phyloP scores from a whole-genome alignment of 495 filamentous ascomycete species.

The Cercophora newfieldiana region DNA sequence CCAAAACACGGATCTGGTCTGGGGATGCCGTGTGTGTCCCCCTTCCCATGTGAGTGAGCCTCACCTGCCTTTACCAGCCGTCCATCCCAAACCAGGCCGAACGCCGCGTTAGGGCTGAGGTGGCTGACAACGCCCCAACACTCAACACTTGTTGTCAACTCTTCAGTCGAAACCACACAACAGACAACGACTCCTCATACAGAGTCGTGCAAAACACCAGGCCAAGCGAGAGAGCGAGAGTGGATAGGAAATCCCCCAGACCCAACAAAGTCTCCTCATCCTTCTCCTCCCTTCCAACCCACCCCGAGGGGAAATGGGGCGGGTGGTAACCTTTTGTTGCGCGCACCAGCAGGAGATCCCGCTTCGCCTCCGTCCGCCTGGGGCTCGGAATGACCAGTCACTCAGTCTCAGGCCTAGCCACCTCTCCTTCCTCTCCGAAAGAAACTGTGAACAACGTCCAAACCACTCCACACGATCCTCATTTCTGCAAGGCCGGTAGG shows the following conservation, averaged over 20 bases:
- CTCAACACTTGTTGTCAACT: not conserved
- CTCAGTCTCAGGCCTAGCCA: no score
- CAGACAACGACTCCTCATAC: not conserved
- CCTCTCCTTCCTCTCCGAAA: conserved; percentile 15
- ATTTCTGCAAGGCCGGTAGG: conserved; percentile 17
- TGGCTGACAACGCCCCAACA: not conserved
- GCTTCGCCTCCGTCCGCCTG: conserved; percentile 11
- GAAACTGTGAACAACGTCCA: not conserved
- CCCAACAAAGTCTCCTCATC: not conserved
- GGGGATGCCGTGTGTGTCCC: conserved; percentile 27
- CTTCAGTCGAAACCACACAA: not conserved
- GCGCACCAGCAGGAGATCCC: conserved; percentile 1
- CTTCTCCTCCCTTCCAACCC: not conserved
- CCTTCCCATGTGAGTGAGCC: conserved; percentile 13
- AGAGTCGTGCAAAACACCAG: not conserved
- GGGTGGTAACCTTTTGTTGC: not conserved
- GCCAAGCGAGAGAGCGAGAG: not conserved
- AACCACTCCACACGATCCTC: conserved; percentile 19
- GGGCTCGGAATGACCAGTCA: not conserved
- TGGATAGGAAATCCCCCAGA: not conserved
- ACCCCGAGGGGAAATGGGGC: conserved; percentile 2
- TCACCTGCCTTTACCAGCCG: conserved; percentile 36
- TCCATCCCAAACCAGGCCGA: conserved; percentile 26
- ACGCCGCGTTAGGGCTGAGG: conserved; percentile 8
- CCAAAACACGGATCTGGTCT: conserved; percentile 38